Evolutionary conservation across 169 alveolate genomes (phyloP).

Genomic region (Nephromyces sp.): DNA sequence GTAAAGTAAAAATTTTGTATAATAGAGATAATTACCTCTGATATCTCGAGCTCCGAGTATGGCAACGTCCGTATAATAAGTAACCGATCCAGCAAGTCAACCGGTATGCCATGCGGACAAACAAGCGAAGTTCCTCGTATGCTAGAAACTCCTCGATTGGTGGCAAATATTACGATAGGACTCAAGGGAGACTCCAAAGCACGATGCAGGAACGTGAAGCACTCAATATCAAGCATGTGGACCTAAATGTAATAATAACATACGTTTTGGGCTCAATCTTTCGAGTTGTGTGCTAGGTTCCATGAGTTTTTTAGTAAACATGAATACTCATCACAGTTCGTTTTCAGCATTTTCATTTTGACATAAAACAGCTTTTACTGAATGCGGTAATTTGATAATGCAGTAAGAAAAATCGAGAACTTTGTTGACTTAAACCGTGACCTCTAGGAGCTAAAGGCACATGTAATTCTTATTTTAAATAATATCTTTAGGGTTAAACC

Average conservation of each 20-base stretch:
- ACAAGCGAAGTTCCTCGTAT: conserved; percentile 90
- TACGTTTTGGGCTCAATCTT: too few species aligned
- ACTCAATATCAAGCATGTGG: conserved; percentile 98
- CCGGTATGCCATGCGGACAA: conserved; percentile 98
- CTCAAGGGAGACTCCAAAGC: conserved; percentile 94
- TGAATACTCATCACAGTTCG: too few species aligned
- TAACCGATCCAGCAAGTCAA: conserved; percentile 96
- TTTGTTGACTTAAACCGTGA: not conserved
- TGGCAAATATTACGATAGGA: conserved; percentile 96
- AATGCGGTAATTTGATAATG: not conserved
- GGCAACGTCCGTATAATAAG: conserved; percentile 95
- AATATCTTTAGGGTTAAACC: too few species aligned
- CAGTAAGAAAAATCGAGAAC: not conserved
- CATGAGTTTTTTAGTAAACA: too few species aligned
- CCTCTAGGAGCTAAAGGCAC: not conserved
- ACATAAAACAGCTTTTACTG: too few species aligned
- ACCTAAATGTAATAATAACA: conserved; percentile 32
- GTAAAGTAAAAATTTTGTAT: too few species aligned
- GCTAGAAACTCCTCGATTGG: conserved; percentile 90
- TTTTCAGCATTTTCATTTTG: too few species aligned
- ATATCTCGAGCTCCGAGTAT: conserved; percentile 81
- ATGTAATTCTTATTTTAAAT: not conserved
- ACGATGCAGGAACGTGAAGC: conserved; percentile 95
- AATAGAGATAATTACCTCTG: conserved; percentile 16
- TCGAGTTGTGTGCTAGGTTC: too few species aligned